These are phyloP conservation scores for Trametes cinnabarina DNA, from an alignment of 768 basidiomycete genomes.

Conservation along the genomic window DNA sequence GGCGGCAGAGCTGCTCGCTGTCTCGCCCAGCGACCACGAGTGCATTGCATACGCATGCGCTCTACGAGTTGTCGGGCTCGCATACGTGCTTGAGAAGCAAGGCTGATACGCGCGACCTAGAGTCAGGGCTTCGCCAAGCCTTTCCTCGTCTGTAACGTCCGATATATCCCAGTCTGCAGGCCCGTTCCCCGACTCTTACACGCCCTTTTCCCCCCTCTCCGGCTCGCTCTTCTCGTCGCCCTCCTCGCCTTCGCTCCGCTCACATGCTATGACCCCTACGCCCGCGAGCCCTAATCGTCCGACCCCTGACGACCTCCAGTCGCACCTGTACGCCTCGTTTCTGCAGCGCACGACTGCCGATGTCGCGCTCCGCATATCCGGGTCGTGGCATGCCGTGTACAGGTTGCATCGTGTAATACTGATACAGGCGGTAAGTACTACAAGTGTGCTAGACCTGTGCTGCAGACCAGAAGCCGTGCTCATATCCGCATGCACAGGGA, in stretches of 20 bases:
- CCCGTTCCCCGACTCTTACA: slow-evolving; percentile 7
- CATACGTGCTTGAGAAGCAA: background rate
- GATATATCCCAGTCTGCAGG: background rate
- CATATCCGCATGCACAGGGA: slow-evolving; percentile 44
- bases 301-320: slow-evolving; percentile 59
- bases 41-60: background rate
- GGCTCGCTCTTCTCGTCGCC: slow-evolving; percentile 8
- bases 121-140: slow-evolving; percentile 3
- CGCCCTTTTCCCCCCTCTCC: slow-evolving; percentile 6
- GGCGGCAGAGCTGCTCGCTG: background rate
- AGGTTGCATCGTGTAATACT: slow-evolving; percentile 81
- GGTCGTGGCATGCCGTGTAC: slow-evolving; percentile 72
- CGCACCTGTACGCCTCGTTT: slow-evolving; percentile 75
- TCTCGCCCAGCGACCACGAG: slow-evolving; percentile 8
- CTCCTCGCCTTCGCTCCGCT: slow-evolving; percentile 22
- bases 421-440: slow-evolving; percentile 71
- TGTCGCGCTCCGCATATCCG: slow-evolving; percentile 67
- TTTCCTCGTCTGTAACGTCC: slow-evolving; percentile 1
- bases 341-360: slow-evolving; percentile 73
- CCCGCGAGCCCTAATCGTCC: slow-evolving; percentile 35
- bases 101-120: slow-evolving; percentile 6
- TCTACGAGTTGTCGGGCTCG: background rate
- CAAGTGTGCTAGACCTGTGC: background rate
- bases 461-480: too few species aligned
- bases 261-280: slow-evolving; percentile 18